phyloP scores from a whole-genome alignment of 2,329 filamentous ascomycete genomes.

The Zymoseptoria brevis region DNA sequence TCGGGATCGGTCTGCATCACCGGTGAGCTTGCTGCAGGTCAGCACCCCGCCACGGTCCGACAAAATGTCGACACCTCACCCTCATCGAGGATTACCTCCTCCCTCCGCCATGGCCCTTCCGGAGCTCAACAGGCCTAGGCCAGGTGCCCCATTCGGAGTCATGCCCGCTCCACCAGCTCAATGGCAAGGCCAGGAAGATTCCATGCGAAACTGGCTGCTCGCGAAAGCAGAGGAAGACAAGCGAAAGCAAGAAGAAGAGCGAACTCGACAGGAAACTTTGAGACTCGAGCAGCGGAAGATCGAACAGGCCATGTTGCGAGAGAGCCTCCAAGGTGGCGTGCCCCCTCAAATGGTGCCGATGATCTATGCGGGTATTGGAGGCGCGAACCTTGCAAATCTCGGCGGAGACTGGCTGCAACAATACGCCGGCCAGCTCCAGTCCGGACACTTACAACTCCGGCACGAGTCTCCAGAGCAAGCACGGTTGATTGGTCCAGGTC shows the following conservation, averaged over 20 bases:
- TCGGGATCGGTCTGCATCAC: constrained; percentile 30
- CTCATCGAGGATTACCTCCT: constrained; percentile 47
- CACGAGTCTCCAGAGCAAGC: constrained; percentile 32
- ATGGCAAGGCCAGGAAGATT: constrained; percentile 45
- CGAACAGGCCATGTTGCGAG: constrained; percentile 46
- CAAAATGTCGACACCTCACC: constrained; percentile 45
- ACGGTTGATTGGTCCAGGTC: constrained; percentile 32
- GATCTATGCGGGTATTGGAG: constrained; percentile 47
- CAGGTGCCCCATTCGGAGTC: constrained; percentile 26
- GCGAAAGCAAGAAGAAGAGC: constrained; percentile 47
- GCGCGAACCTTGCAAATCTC: constrained; percentile 40
- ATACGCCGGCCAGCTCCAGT: constrained; percentile 39
- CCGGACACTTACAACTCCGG: constrained; percentile 25
- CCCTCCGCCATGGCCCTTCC: constrained; percentile 46
- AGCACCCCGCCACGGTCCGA: constrained; percentile 28
- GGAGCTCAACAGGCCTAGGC: constrained; percentile 37
- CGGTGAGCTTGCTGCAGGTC: constrained; percentile 35
- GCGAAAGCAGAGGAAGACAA: constrained; percentile 46
- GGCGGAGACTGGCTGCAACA: constrained; percentile 46
- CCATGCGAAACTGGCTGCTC: constrained; percentile 44
- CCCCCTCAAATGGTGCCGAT: constrained; percentile 46
- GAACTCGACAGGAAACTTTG: constrained; percentile 43
- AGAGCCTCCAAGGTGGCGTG: constrained; percentile 45
- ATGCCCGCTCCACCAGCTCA: constrained; percentile 40
- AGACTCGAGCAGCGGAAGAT: constrained; percentile 45